These are phyloP conservation scores for Lactuca saligna DNA, from an alignment of 129 eudicot genomes.

Conservation along the genomic window DNA sequence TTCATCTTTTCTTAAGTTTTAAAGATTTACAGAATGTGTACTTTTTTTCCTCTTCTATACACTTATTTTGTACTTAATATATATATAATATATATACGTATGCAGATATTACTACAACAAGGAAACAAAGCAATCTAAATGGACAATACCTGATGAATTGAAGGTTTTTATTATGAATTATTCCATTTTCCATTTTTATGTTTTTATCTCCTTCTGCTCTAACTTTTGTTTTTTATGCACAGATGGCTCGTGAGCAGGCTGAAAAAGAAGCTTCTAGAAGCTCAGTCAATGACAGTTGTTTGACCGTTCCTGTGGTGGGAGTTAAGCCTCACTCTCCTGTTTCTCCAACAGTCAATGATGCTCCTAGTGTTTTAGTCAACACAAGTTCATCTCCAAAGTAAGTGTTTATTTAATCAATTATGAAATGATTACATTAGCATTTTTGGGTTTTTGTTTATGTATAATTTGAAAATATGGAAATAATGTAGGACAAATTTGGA, in stretches of 20 bases:
- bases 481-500: slow-evolving; percentile 47
- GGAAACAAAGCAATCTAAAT: slow-evolving; percentile 87
- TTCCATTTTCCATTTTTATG: too few relatives aligned
- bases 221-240: slow-evolving; percentile 30
- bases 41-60: not conserved
- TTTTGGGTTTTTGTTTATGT: not conserved
- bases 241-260: slow-evolving; percentile 99
- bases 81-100: slow-evolving; percentile 9
- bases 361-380: slow-evolving; percentile 33
- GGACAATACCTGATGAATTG: slow-evolving; percentile 95
- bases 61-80: not conserved
- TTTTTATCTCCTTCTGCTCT: not conserved
- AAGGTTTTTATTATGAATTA: slow-evolving; percentile 47
- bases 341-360: slow-evolving; percentile 30
- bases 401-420: not conserved
- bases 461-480: not conserved
- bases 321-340: slow-evolving; percentile 38
- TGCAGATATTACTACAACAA: slow-evolving; percentile 89
- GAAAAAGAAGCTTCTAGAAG: slow-evolving; percentile 65
- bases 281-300: slow-evolving; percentile 37
- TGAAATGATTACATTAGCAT: not conserved
- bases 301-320: slow-evolving; percentile 23
- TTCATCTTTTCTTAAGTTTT: not conserved
- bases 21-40: not conserved
- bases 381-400: slow-evolving; percentile 47